Percentiles rank a stretch among this genome's conserved stretches.
Evolutionary conservation across 2,329 filamentous ascomycete genomes (phyloP).

Genomic region (Botrytis paeoniae): DNA sequence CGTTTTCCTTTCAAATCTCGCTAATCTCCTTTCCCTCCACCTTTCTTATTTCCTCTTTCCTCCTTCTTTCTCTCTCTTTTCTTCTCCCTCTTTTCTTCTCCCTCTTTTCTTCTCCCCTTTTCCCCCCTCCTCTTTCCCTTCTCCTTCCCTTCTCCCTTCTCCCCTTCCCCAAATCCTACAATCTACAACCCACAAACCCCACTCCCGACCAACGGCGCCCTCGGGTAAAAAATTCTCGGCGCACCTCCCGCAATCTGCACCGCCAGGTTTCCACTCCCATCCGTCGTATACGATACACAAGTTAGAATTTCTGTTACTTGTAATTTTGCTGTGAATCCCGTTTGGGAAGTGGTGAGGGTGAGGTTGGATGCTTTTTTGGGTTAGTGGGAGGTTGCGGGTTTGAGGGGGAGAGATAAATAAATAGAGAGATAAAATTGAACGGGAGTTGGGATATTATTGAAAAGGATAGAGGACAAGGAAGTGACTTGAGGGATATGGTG

Average conservation of each 20-base stretch:
- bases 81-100: no score
- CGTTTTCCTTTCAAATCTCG: no score
- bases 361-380: neutral
- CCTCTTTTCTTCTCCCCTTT: no score
- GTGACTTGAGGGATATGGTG: neutral
- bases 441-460: rapidly evolving
- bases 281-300: slow-evolving; percentile 45
- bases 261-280: slow-evolving; percentile 43
- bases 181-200: slow-evolving; percentile 14
- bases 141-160: no score
- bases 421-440: no score
- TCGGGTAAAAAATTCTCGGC: slow-evolving; percentile 44
- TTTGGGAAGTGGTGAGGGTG: slow-evolving; percentile 38
- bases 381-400: neutral
- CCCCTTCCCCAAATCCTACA: no score
- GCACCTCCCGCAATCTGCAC: slow-evolving; percentile 45
- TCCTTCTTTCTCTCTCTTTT: no score
- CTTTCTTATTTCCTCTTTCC: no score
- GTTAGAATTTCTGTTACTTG: slow-evolving; percentile 43
- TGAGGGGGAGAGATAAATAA: no score
- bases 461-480: neutral
- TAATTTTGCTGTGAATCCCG: slow-evolving; percentile 41
- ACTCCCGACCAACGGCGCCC: slow-evolving; percentile 6
- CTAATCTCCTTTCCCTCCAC: neutral
- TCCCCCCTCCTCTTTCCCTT: no score